Percentiles rank a stretch among this genome's conserved stretches.
Conservation (phyloP, 2,329 filamentous ascomycete species). For the Zopfia rhizophila region DNA sequence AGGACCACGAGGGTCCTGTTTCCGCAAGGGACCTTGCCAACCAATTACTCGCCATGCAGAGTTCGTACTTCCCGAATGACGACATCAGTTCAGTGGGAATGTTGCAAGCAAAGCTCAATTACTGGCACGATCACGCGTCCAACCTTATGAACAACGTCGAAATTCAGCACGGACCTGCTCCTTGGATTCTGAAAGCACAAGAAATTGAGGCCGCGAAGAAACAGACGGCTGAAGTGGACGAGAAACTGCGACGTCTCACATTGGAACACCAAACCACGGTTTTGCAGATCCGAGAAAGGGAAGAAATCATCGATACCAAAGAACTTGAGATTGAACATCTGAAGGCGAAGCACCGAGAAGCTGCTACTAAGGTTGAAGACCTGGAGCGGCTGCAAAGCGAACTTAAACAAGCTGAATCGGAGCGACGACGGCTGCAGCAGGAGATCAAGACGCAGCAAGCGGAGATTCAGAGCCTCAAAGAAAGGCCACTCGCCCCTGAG, state of each 20-base stretch:
- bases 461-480: conserved; percentile 31
- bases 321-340: conserved; percentile 87
- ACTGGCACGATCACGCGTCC: conserved; percentile 71
- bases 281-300: conserved; percentile 73
- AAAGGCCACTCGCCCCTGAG: conserved; percentile 8
- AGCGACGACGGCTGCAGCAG: conserved; percentile 32
- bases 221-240: conserved; percentile 82
- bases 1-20: no score
- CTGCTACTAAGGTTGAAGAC: conserved; percentile 34
- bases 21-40: no score
- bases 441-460: conserved; percentile 27
- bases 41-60: no score
- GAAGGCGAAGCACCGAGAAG: conserved; percentile 66
- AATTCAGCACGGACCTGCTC: conserved; percentile 76
- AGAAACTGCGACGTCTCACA: conserved; percentile 82
- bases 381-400: conserved; percentile 34
- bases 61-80: conserved; percentile 75
- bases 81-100: conserved; percentile 71
- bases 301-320: conserved; percentile 74
- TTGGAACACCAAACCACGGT: conserved; percentile 83
- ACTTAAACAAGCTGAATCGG: conserved; percentile 28
- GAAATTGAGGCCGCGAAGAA: conserved; percentile 85
- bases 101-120: conserved; percentile 73
- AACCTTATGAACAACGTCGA: conserved; percentile 58
- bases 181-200: conserved; percentile 85